Base-by-base conservation (phyloP, 176 grass and related monocot genomes). In the Rhynchospora tenuis region DNA sequence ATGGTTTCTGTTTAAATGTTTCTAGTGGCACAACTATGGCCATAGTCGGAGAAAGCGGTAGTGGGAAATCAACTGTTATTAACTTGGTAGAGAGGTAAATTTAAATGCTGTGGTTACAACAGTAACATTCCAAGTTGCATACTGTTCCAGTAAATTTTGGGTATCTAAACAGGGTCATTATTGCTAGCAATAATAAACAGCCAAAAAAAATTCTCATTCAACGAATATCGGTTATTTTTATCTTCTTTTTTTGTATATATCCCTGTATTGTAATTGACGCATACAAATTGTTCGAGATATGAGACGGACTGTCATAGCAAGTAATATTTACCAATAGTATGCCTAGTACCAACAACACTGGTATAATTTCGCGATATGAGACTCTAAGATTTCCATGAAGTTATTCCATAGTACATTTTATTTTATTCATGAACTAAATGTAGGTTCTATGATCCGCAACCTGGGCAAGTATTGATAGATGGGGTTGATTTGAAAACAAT, bases 371-470 rank as follows among this genome's bases (percentile, higher is more conserved):
- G 8, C 51, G 20, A 27, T 74, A 51, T 73, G 45, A 52, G 22
- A 17, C 51, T 0, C 17, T 45, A 51, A 73, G 16, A 15, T 27
- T 75, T 51, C 11, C 71, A 13, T 27, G 47, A 5, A 75, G 12
- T 52, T 13, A 50, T 2, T 75, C 11, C 20, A 17, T 54, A 27
- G 24, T 75, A 50, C 2, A 4, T 52, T 52, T 75, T 52, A 0
- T 75, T 22, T 26, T 38, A 38, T 52, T 74, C 22, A 27, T 54
- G 69, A 51, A 75, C 47, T 52, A 27, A 66, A 27, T 75, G 20
- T 51, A 92, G 94, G 58, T 97, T 97, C 83, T 97, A 97, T 79
- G 94, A 97, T 89, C 94, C 94, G 22, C 88, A 91, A 70, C 52
- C 90, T 60, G 95, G 95, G 59, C 70, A 89, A 91, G 90, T 97